Evolutionary conservation across 1,139 yeast species (phyloP).

Genomic region (Sugiyamaella pinicola): DNA sequence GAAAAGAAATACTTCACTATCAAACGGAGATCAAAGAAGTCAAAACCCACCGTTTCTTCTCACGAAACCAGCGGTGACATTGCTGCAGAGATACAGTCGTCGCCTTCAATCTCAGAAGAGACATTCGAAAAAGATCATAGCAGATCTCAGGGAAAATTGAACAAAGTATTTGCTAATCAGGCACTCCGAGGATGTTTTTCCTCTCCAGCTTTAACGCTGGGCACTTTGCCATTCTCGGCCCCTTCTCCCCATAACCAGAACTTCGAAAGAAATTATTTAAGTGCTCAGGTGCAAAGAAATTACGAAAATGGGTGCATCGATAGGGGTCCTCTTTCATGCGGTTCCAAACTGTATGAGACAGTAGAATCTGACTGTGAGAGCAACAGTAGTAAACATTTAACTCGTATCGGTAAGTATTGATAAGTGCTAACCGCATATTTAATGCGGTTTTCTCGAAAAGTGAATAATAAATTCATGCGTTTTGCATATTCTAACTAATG

Average conservation of each 20-base stretch:
- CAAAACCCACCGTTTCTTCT: not conserved
- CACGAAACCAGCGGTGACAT: too few relatives aligned
- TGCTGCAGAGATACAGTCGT: too few relatives aligned
- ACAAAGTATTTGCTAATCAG: not conserved
- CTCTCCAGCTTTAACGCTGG: slow-evolving; percentile 2
- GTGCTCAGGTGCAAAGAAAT: slow-evolving; percentile 3
- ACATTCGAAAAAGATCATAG: not conserved
- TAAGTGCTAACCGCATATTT: not conserved
- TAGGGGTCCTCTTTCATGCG: slow-evolving; percentile 5
- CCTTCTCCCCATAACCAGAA: slow-evolving; percentile 2
- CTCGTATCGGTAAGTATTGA: slow-evolving; percentile 10
- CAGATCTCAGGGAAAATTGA: not conserved
- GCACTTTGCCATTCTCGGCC: slow-evolving; percentile 6
- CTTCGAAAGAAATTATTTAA: slow-evolving; percentile 3
- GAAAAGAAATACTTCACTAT: not conserved
- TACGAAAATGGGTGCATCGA: not conserved
- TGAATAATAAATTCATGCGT: slow-evolving; percentile 8
- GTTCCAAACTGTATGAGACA: not conserved
- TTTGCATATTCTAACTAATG: slow-evolving; percentile 10
- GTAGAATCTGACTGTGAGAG: not conserved
- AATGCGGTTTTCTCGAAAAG: not conserved
- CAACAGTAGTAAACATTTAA: not conserved
- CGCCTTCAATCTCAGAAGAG: not conserved
- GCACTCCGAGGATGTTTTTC: slow-evolving; percentile 6
- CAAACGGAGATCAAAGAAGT: not conserved